A percentile compares a stretch with the other conserved stretches of the same genome.
phyloP scores from a whole-genome alignment of 2,329 filamentous ascomycete species.

The Bipolaris zeicola region DNA sequence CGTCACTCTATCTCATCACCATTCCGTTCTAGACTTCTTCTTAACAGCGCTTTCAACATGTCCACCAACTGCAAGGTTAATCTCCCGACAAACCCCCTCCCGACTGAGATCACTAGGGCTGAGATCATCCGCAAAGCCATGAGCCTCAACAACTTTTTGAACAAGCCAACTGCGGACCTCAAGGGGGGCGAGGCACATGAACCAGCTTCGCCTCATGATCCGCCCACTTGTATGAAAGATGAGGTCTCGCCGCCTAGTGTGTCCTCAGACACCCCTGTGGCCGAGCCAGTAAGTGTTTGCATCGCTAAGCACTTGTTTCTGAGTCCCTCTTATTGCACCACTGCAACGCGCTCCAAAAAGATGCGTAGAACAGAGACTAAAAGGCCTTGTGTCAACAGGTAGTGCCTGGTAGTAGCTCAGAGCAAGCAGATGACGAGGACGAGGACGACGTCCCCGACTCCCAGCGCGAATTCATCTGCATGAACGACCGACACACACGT shows the following conservation, averaged over 20 bases:
- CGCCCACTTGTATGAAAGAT: conserved; percentile 5
- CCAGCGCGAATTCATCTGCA: conserved; percentile 40
- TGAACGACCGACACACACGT: conserved; percentile 36
- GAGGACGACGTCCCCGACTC: conserved; percentile 13
- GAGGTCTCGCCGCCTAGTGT: neutral
- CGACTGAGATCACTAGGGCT: conserved; percentile 9
- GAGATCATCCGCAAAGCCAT: conserved; percentile 27
- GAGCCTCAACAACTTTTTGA: conserved; percentile 33
- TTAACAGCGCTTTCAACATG: conserved; percentile 9
- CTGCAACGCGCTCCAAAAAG: neutral
- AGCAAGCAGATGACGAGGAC: conserved; percentile 8
- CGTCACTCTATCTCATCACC: neutral
- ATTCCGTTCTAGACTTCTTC: neutral
- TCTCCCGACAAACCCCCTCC: neutral
- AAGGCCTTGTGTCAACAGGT: neutral
- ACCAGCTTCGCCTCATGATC: conserved; percentile 12
- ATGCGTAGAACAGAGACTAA: neutral
- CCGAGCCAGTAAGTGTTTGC: conserved; percentile 4
- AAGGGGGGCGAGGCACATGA: neutral
- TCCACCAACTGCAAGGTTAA: conserved; percentile 8
- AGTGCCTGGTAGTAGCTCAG: neutral
- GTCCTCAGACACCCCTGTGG: conserved; percentile 10
- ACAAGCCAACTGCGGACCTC: neutral
- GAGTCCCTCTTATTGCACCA: neutral
- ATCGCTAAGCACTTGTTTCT: neutral